These are phyloP conservation scores for Glonium stellatum DNA, from an alignment of 495 filamentous ascomycete genomes.

Conservation along the genomic window DNA sequence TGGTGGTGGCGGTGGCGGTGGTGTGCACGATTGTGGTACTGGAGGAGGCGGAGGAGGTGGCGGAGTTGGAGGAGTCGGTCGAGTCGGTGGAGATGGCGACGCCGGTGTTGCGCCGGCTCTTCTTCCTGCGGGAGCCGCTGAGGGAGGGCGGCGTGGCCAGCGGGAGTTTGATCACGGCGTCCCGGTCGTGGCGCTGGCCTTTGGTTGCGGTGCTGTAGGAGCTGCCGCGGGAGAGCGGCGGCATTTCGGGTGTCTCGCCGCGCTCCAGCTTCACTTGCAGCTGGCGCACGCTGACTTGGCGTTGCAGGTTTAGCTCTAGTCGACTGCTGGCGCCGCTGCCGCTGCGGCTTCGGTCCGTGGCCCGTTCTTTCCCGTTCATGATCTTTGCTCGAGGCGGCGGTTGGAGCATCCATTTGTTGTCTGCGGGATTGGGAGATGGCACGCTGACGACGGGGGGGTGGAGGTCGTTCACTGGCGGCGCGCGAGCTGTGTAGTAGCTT, in stretches of 20 bases:
- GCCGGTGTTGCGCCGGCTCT: constrained; percentile 17
- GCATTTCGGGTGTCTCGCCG: constrained; percentile 33
- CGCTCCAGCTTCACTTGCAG: constrained; percentile 31
- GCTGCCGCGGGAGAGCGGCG: constrained; percentile 22
- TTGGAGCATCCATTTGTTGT: constrained; percentile 84
- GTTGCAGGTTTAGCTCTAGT: constrained; percentile 33
- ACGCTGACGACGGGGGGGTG: constrained; percentile 81
- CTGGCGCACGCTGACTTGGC: constrained; percentile 36
- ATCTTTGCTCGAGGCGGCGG: constrained; percentile 76
- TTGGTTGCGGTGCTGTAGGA: constrained; percentile 18
- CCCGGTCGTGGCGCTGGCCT: constrained; percentile 28
- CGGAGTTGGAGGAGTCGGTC: constrained; percentile 7
- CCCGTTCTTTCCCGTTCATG: constrained; percentile 72
- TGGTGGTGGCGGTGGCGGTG: background rate
- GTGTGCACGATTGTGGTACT: constrained; percentile 17
- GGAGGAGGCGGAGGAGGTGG: constrained; percentile 18
- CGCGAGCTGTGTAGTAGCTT: constrained; percentile 56
- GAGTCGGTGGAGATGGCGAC: background rate
- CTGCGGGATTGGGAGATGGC: constrained; percentile 56
- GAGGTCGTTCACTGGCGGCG: constrained; percentile 73
- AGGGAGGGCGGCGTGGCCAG: constrained; percentile 11
- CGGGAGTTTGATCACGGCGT: constrained; percentile 16
- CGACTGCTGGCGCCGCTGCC: constrained; percentile 41
- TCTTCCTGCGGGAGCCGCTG: constrained; percentile 17
- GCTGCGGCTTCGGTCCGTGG: constrained; percentile 45